Percentiles rank a stretch among this genome's conserved stretches.
These are phyloP conservation scores for Ceratocystis ficicola DNA, from an alignment of 2,329 filamentous ascomycete genomes.

Conservation along the genomic window DNA sequence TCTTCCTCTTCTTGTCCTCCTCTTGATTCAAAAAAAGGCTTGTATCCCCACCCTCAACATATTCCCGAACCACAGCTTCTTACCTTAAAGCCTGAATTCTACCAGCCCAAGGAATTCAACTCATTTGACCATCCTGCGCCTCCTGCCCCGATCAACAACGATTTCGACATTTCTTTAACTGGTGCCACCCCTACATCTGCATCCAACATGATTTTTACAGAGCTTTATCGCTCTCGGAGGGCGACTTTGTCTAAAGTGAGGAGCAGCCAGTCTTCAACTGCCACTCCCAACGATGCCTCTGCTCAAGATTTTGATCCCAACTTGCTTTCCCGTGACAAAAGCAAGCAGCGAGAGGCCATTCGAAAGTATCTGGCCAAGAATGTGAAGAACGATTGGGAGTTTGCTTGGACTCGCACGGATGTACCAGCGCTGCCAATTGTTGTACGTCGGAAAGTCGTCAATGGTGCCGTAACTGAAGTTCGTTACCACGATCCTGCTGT, in stretches of 20 bases:
- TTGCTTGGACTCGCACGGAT: constrained; percentile 40
- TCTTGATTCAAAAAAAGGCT: constrained; percentile 18
- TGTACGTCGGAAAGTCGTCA: constrained; percentile 11
- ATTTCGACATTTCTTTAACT: constrained; percentile 16
- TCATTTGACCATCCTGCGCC: constrained; percentile 18
- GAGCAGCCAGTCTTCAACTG: constrained; percentile 23
- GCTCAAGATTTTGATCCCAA: constrained; percentile 44
- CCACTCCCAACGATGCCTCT: constrained; percentile 25
- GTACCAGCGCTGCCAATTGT: constrained; percentile 22
- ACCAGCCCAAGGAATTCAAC: constrained; percentile 21
- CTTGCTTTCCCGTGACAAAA: constrained; percentile 49
- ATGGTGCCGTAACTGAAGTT: constrained; percentile 15
- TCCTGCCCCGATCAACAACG: constrained; percentile 8
- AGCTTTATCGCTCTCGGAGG: constrained; percentile 45
- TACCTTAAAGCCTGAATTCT: constrained; percentile 17
- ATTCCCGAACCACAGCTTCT: constrained; percentile 17
- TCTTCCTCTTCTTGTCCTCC: constrained; percentile 16
- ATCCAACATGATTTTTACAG: constrained; percentile 45
- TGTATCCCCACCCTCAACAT: constrained; percentile 18
- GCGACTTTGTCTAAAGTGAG: constrained; percentile 38
- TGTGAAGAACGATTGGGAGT: constrained; percentile 49
- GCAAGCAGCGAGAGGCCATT: constrained; percentile 51
- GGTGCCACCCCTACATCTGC: constrained; percentile 19
- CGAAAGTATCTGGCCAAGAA: constrained; percentile 42
- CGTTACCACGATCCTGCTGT: constrained; percentile 20